phyloP scores from a whole-genome alignment of 192 early-diverging fungal species.

The Spinellus fusiger region DNA sequence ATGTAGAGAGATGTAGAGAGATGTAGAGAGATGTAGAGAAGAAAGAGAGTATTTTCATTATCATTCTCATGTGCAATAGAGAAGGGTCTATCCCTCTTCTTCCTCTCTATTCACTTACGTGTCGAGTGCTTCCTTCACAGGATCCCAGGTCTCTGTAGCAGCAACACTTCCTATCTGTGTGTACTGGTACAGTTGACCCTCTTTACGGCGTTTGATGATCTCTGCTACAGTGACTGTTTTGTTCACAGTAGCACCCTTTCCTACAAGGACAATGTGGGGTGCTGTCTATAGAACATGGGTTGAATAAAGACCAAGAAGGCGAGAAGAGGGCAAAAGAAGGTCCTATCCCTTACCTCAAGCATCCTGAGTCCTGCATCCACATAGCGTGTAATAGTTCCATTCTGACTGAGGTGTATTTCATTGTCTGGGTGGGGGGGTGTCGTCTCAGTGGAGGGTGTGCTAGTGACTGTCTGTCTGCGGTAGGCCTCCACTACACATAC shows the following conservation, averaged over 20 bases:
- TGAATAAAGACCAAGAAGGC: neutral
- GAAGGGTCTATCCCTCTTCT: neutral
- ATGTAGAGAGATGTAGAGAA: neutral
- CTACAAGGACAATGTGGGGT: conserved; percentile 9
- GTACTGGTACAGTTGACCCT: conserved; percentile 45
- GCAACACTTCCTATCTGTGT: conserved; percentile 42
- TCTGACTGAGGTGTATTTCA: conserved; percentile 18
- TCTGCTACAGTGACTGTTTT: conserved; percentile 62
- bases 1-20: neutral
- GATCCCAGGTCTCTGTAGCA: conserved; percentile 24
- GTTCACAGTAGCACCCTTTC: conserved; percentile 48
- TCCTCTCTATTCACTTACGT: conserved; percentile 5
- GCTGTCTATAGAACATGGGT: too few species aligned
- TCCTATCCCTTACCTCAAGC: conserved; percentile 12
- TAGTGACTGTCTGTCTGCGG: conserved; percentile 6
- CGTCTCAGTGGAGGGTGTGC: neutral
- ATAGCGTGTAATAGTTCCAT: conserved; percentile 12
- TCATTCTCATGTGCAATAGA: neutral
- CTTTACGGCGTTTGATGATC: conserved; percentile 56
- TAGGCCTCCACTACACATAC: conserved; percentile 20
- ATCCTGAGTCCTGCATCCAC: conserved; percentile 16
- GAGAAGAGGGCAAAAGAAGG: neutral
- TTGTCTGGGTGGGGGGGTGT: conserved; percentile 21
- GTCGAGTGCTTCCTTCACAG: conserved; percentile 19
- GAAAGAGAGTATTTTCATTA: neutral